These are phyloP conservation scores for Thermomucor indicae-seudaticae DNA, from an alignment of 371 early-diverging fungal genomes.

Conservation along the genomic window DNA sequence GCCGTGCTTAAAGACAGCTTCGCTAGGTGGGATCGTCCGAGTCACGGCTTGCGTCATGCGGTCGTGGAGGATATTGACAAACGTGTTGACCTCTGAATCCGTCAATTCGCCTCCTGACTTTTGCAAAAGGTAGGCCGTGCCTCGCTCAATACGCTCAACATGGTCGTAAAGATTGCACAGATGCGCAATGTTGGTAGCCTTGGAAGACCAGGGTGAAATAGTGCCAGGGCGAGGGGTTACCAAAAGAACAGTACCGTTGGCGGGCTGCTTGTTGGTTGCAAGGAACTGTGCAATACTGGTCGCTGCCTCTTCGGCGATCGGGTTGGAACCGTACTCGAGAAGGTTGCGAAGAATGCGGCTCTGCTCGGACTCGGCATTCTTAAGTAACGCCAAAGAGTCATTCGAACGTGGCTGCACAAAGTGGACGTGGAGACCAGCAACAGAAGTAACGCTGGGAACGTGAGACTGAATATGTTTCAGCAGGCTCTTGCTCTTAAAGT, in stretches of 20 bases:
- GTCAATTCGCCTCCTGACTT: constrained; percentile 33
- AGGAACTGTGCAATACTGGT: constrained; percentile 36
- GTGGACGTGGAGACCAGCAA: constrained; percentile 68
- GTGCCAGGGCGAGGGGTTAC: constrained; percentile 91
- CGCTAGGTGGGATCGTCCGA: constrained; percentile 55
- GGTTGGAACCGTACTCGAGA: constrained; percentile 43
- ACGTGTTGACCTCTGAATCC: constrained; percentile 30
- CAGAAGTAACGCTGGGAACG: constrained; percentile 40
- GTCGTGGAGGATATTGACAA: constrained; percentile 72
- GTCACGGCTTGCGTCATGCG: constrained; percentile 89
- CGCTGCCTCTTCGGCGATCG: constrained; percentile 25
- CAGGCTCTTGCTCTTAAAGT: constrained; percentile 59
- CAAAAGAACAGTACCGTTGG: constrained; percentile 40
- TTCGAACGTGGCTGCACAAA: constrained; percentile 60
- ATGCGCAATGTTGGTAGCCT: constrained; percentile 94
- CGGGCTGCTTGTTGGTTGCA: constrained; percentile 23
- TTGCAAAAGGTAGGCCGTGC: constrained; percentile 62
- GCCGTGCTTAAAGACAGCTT: constrained; percentile 72
- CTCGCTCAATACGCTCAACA: constrained; percentile 87
- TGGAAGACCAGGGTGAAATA: constrained; percentile 98
- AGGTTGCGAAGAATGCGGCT: constrained; percentile 42
- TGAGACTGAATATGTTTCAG: constrained; percentile 48
- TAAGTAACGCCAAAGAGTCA: constrained; percentile 25
- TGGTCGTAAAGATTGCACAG: constrained; percentile 73
- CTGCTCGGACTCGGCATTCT: constrained; percentile 27